phyloP scores from a whole-genome alignment of 805 yeast species.

The Wickerhamiella domercqiae region DNA sequence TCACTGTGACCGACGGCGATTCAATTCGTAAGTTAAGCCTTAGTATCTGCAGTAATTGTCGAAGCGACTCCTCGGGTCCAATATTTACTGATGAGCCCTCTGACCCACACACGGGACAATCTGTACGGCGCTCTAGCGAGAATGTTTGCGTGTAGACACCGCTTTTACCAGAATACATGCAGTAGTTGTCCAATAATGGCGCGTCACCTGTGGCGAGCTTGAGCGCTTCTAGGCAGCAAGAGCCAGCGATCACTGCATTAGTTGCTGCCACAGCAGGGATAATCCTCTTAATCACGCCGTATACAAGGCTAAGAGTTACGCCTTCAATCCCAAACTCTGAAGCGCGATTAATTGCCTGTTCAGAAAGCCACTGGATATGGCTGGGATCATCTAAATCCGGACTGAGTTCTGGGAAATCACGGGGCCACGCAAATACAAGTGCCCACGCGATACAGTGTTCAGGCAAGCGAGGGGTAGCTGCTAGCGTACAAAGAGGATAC shows the following conservation, averaged over 20 bases:
- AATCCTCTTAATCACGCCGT: slow-evolving; percentile 82
- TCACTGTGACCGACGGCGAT: slow-evolving; percentile 34
- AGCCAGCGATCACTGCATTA: slow-evolving; percentile 80
- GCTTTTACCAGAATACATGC: slow-evolving; percentile 76
- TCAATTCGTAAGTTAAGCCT: slow-evolving; percentile 15
- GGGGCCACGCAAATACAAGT: slow-evolving; percentile 58
- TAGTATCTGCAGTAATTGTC: slow-evolving; percentile 31
- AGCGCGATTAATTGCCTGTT: slow-evolving; percentile 45
- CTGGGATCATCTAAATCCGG: slow-evolving; percentile 57
- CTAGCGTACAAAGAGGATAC: slow-evolving; percentile 85
- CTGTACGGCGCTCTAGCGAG: slow-evolving; percentile 39
- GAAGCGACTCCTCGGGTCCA: slow-evolving; percentile 22
- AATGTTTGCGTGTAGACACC: slow-evolving; percentile 66
- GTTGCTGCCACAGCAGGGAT: slow-evolving; percentile 92
- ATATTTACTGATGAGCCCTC: slow-evolving; percentile 15
- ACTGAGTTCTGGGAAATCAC: slow-evolving; percentile 13
- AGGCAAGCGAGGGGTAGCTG: slow-evolving; percentile 84
- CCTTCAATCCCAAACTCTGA: slow-evolving; percentile 47
- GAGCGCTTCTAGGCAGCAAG: slow-evolving; percentile 74
- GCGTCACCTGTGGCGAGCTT: slow-evolving; percentile 59
- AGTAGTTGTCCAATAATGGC: slow-evolving; percentile 56
- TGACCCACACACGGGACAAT: slow-evolving; percentile 67
- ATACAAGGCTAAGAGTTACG: slow-evolving; percentile 52
- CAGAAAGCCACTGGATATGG: slow-evolving; percentile 49
- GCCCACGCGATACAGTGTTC: slow-evolving; percentile 95